Evolutionary conservation across 78 protist genomes (phyloP).

Genomic region (Guillardia theta): DNA sequence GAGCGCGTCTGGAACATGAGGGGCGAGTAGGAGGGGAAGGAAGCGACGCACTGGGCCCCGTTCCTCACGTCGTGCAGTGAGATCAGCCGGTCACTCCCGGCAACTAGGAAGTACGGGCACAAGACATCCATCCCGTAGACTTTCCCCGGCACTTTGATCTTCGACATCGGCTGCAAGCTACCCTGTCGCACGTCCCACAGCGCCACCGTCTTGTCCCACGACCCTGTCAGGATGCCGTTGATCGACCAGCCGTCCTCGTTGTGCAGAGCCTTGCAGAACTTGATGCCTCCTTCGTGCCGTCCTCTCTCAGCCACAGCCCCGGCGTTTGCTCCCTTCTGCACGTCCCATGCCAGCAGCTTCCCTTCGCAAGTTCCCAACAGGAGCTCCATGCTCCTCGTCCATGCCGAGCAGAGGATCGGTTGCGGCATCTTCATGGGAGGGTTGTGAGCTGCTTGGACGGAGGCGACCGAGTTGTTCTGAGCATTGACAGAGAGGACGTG

Average conservation of each 20-base stretch:
- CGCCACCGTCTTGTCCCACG: neutral
- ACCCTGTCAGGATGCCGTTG: neutral
- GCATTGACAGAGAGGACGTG: no score
- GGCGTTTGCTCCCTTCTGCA: neutral
- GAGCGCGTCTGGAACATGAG: neutral
- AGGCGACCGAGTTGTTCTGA: no score
- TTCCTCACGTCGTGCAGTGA: neutral
- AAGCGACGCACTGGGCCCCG: neutral
- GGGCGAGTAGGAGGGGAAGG: neutral
- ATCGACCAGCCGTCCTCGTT: neutral
- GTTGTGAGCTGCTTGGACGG: no score
- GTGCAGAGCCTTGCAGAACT: neutral
- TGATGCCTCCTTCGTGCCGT: neutral
- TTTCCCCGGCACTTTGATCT: neutral
- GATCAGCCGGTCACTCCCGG: neutral
- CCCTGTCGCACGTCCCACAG: neutral
- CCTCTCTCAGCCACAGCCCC: neutral
- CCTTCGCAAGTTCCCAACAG: neutral
- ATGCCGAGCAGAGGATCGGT: no score
- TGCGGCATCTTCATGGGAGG: no score
- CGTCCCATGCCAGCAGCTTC: neutral
- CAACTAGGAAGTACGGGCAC: neutral
- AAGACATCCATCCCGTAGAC: neutral
- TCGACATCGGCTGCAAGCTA: neutral
- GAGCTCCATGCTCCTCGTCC: no score